Percentiles rank a stretch among this genome's conserved stretches.
Conservation (phyloP, 805 yeast genomes). For the Saturnispora zaruensis region DNA sequence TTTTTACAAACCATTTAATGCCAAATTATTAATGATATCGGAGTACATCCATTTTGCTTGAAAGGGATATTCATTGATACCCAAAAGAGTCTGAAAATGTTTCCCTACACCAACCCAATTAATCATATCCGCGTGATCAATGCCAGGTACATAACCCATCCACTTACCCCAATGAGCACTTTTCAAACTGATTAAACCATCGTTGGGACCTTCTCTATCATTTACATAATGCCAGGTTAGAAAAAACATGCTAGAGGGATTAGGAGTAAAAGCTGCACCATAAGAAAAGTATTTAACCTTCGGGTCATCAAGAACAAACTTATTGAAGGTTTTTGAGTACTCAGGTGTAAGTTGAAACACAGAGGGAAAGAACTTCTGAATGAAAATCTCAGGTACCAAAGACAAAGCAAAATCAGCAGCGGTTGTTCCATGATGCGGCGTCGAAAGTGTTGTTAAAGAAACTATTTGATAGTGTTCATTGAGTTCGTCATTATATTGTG, state of each 20-base stretch:
- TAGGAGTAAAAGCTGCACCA: constrained; percentile 67
- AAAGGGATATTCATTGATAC: constrained; percentile 28
- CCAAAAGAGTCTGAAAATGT: constrained; percentile 27
- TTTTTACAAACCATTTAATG: constrained; percentile 44
- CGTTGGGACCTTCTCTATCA: constrained; percentile 50
- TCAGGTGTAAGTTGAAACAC: constrained; percentile 61
- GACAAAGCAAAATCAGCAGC: constrained; percentile 62
- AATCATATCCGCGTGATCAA: constrained; percentile 80
- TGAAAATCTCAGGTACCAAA: constrained; percentile 15
- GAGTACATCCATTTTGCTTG: constrained; percentile 64
- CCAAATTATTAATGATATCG: constrained; percentile 56
- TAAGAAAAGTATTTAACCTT: constrained; percentile 69
- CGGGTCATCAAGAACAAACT: constrained; percentile 43
- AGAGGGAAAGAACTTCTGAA: constrained; percentile 24
- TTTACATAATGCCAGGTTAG: constrained; percentile 59
- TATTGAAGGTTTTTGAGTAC: constrained; percentile 47
- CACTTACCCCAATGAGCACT: constrained; percentile 82
- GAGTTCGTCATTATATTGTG: constrained; percentile 38
- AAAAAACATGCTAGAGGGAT: constrained; percentile 51
- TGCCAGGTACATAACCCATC: constrained; percentile 66
- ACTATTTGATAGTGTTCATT: constrained; percentile 41
- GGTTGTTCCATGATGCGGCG: constrained; percentile 85
- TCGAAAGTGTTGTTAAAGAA: constrained; percentile 74
- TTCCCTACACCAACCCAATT: constrained; percentile 64
- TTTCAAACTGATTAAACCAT: constrained; percentile 74